These are phyloP conservation scores for Karstenula rhodostoma DNA, from an alignment of 2,329 filamentous ascomycete species.

Conservation along the genomic window DNA sequence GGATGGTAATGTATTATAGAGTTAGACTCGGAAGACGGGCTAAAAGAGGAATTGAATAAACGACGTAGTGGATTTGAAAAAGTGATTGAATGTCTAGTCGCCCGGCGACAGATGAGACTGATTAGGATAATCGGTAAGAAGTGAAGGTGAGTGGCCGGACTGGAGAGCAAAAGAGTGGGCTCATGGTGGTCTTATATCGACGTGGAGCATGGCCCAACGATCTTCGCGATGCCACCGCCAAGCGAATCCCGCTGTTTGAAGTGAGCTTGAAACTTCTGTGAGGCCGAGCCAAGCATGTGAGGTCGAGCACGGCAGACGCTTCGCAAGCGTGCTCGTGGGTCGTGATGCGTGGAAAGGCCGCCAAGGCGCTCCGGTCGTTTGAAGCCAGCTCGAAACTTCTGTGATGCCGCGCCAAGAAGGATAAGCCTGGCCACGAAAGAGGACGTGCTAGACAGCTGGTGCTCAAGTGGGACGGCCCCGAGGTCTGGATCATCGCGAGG, in stretches of 20 bases:
- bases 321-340: slow-evolving; percentile 23
- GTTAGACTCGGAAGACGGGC: slow-evolving; percentile 29
- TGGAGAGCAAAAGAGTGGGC: slow-evolving; percentile 42
- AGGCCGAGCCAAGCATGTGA: slow-evolving; percentile 45
- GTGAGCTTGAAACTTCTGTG: slow-evolving; percentile 50
- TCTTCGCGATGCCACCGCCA: slow-evolving; percentile 35
- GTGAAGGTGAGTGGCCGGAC: slow-evolving; percentile 50
- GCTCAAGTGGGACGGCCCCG: slow-evolving; percentile 25
- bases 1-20: slow-evolving; percentile 14
- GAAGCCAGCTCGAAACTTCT: slow-evolving; percentile 45
- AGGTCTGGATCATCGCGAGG: slow-evolving; percentile 26
- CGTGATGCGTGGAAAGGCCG: slow-evolving; percentile 18
- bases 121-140: slow-evolving; percentile 38
- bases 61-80: slow-evolving; percentile 32
- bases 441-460: slow-evolving; percentile 20
- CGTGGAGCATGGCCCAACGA: slow-evolving; percentile 18
- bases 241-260: slow-evolving; percentile 42
- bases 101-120: slow-evolving; percentile 39
- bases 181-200: slow-evolving; percentile 38
- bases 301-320: slow-evolving; percentile 37
- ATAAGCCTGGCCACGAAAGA: slow-evolving; percentile 29
- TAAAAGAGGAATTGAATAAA: slow-evolving; percentile 22
- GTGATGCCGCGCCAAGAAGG: slow-evolving; percentile 43
- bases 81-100: slow-evolving; percentile 37
- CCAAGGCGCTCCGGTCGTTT: slow-evolving; percentile 42